Base-by-base conservation (phyloP, 108 stramenopile genomes). In the Nannochloropsis gaditana region DNA sequence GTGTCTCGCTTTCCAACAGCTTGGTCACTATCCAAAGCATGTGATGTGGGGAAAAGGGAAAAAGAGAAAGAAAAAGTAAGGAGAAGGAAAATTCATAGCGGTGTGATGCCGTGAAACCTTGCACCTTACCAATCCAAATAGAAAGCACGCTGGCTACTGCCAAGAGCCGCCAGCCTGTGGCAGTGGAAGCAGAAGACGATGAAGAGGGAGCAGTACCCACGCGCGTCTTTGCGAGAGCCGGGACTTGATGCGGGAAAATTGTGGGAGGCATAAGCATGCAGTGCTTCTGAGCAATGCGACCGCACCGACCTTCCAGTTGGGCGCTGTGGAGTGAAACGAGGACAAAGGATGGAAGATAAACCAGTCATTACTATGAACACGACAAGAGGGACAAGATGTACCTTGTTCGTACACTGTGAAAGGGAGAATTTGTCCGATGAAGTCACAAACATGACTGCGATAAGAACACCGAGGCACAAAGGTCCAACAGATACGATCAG, bases 151-250 rank as follows among this genome's bases (percentile, higher is more conserved):
- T 73, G 4, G 59, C 59, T n/a, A 73, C 59, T 15, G 59, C 59
- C 59, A 73, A 73, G 2, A 73, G 59, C 19, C 59, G 59, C 59
- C 59, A 73, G n/a, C 59, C 59, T n/a, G 59, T 73, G 59, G 59
- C 59, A 15, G 59, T n/a, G n/a, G 59, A 73, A 15, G 59, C 15
- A 73, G 59, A 73, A n/a, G 59, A 73, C 2, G 59, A 15, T 4
- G 59, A 73, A n/a, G 5, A 6, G 4, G 59, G 2, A n/a, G 59
- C 15, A n/a, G 2, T n/a, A n/a, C 2, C 19, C 59, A 73, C n/a
- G 59, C 59, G 59, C 2, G 59, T n/a, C 8, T 73, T 73, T 15
- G 59, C 59, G 19, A 73, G n/a, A 2, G 59, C 59, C 15, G 59
- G 59, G 59, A 73, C 6, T 73, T 73, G 59, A 6, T 73, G 59